Evolutionary conservation across 2,329 filamentous ascomycete species (phyloP).

Genomic region (Fusarium kyushuense): DNA sequence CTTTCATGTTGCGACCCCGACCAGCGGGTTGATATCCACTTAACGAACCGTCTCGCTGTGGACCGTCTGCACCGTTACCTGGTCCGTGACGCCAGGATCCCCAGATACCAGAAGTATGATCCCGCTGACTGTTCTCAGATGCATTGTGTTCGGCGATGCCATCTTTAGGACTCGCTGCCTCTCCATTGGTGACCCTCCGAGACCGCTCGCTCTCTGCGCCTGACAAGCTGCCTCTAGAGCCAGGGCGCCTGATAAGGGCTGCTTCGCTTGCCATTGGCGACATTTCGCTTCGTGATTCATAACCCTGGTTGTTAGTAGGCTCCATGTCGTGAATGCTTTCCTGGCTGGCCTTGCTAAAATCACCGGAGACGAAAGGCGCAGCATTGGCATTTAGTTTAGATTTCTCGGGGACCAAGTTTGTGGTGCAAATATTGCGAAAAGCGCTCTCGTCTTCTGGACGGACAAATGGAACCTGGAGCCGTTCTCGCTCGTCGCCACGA

Average conservation of each 20-base stretch:
- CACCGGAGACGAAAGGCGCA: conserved; percentile 57
- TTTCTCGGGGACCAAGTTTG: conserved; percentile 65
- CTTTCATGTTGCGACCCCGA: conserved; percentile 83
- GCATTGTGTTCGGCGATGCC: conserved; percentile 35
- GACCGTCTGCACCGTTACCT: conserved; percentile 64
- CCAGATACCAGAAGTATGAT: conserved; percentile 71
- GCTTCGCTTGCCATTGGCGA: conserved; percentile 55
- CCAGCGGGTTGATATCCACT: conserved; percentile 78
- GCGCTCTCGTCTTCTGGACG: conserved; percentile 86
- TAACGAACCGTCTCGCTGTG: conserved; percentile 63
- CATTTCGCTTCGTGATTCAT: conserved; percentile 45
- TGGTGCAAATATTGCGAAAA: conserved; percentile 82
- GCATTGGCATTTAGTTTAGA: conserved; percentile 69
- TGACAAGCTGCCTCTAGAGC: conserved; percentile 53
- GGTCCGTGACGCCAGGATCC: conserved; percentile 75
- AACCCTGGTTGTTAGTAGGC: conserved; percentile 43
- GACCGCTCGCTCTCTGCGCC: conserved; percentile 59
- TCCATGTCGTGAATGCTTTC: conserved; percentile 30
- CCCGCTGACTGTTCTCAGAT: conserved; percentile 56
- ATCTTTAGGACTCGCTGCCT: conserved; percentile 47
- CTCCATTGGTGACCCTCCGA: conserved; percentile 38
- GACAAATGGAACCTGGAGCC: conserved; percentile 90
- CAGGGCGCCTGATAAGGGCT: conserved; percentile 51
- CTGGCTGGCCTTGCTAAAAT: conserved; percentile 46
- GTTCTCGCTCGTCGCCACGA: conserved; percentile 87